Base-by-base conservation (phyloP, 202 grass and related monocot genomes). In the Setaria viridis region DNA sequence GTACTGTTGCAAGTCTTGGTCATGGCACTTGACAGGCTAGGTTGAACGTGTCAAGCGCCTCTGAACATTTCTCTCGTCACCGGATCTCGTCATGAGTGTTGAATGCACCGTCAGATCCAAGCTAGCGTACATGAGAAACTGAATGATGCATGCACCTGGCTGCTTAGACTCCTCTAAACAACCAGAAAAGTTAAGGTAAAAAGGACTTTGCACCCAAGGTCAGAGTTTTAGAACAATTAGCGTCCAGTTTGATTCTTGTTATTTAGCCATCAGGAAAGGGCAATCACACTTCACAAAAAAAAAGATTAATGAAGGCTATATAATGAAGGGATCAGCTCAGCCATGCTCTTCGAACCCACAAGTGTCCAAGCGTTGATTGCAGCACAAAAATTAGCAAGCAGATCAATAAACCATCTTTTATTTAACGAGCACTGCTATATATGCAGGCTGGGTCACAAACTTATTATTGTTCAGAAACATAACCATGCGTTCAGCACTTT, bases 391-490 rank as follows among this genome's bases (percentile, higher is more conserved):
- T 53, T 29, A 46, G 33, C 8, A 50, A 72, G n/a, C 21, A 1
- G 6, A 21, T 48, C 32, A 17, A n/a, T 32, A 34, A 30, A 9
- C 7, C 11, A 20, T 60, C 34, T 59, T 71, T 87, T 72, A 84
- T 70, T 84, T 32, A 13, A 70, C 3, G 15, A 48, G 69, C 80
- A 48, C 55, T 35, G 81, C 46, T 75, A 37, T 63, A 37, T 63
- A 62, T 12, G 81, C 85, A 87, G 81, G 35, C 54, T 10, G 81
- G 48, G 14, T 64, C 46, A 77, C 57, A 50, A n/a, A 13, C 17
- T 74, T 41, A 67, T 66, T 78, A 77, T 84, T 67, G 46, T 81
- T 50, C 55, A 91, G 42, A 83, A 84, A 77, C 72, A 81, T 66
- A 65, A 49, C 69, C 79, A 71, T 41, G 68, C 11, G 56, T 13